Conservation (phyloP, 768 basidiomycete genomes). For the Mycena rosella region DNA sequence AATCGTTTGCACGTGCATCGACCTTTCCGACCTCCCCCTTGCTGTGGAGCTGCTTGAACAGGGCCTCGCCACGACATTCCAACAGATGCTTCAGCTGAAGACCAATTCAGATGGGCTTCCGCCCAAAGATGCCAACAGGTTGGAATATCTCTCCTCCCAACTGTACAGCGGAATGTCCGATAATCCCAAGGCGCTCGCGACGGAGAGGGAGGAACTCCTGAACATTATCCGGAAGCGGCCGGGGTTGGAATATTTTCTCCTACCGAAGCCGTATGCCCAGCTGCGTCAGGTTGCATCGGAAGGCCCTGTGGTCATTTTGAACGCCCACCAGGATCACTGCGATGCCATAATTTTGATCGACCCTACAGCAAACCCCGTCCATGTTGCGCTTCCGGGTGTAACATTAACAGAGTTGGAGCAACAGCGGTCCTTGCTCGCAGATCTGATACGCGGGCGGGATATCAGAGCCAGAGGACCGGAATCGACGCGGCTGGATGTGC, state of each 20-base stretch:
- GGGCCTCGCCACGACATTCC: constrained; percentile 11
- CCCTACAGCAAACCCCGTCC: neutral
- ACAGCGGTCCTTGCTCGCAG: neutral
- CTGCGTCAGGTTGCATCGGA: neutral
- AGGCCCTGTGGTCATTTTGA: neutral
- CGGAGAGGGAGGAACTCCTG: neutral
- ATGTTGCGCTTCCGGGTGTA: neutral
- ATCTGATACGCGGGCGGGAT: neutral
- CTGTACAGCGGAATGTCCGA: neutral
- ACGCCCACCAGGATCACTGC: neutral
- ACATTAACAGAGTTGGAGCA: neutral
- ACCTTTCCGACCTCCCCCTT: neutral
- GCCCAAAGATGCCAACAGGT: neutral
- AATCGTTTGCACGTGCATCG: neutral
- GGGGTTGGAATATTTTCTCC: neutral
- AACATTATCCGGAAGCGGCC: neutral
- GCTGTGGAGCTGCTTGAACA: neutral
- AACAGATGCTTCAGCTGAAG: constrained; percentile 14
- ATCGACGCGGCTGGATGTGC: neutral
- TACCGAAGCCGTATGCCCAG: neutral
- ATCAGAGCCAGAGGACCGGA: neutral
- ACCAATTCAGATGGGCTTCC: neutral
- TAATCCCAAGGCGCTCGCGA: neutral
- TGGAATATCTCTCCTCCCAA: neutral
- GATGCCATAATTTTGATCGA: neutral